Percentiles rank a stretch among this genome's conserved stretches.
Evolutionary conservation across 1,139 yeast genomes (phyloP).

Genomic region (Geotrichum aggregatum): DNA sequence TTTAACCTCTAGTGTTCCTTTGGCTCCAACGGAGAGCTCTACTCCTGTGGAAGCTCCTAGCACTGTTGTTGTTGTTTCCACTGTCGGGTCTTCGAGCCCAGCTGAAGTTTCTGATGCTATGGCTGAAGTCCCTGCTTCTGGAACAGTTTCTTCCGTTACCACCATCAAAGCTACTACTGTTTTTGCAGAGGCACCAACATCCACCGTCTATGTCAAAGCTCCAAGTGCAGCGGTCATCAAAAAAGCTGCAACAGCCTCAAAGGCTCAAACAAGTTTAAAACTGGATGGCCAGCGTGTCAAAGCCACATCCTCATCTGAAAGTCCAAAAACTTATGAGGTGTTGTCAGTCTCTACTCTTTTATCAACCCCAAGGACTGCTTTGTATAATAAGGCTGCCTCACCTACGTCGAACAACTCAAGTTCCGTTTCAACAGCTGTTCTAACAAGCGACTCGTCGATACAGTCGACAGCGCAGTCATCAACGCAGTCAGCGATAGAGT

Average conservation of each 20-base stretch:
- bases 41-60: background rate
- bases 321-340: background rate
- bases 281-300: background rate
- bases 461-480: no score
- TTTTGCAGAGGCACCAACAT: no score
- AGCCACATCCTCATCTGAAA: background rate
- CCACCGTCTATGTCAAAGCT: no score
- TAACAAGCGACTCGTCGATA: no score
- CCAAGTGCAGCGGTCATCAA: no score
- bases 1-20: no score
- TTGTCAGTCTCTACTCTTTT: slow-evolving; percentile 23
- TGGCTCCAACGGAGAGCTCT: no score
- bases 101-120: background rate
- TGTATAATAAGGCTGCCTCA: slow-evolving; percentile 26
- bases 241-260: no score
- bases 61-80: slow-evolving; percentile 1
- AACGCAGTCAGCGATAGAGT: no score
- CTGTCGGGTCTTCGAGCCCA: slow-evolving; percentile 17
- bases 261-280: no score
- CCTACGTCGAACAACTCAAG: slow-evolving; percentile 7
- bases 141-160: background rate
- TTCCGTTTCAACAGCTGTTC: background rate
- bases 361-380: slow-evolving; percentile 25
- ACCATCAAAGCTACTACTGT: no score
- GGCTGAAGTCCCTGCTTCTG: background rate